Conservation (phyloP, 495 filamentous ascomycete genomes). For the Pyrenula aspistea region DNA sequence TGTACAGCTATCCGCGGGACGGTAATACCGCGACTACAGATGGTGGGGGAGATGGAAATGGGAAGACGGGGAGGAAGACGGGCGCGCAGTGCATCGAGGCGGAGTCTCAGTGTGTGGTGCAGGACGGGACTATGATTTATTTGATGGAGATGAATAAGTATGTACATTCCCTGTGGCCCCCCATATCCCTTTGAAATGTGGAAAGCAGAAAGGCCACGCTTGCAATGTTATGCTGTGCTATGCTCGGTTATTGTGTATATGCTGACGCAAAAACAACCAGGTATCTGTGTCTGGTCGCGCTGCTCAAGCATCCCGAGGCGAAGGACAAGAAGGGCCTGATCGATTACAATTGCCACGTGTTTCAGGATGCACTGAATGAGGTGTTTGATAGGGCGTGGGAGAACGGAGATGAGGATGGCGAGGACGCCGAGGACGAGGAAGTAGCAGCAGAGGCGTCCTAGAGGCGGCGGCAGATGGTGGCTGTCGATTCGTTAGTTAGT, state of each 20-base stretch:
- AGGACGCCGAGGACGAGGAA: neutral
- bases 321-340: constrained; percentile 46
- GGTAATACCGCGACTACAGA: no score
- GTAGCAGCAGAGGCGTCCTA: no score
- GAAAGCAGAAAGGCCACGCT: constrained; percentile 1
- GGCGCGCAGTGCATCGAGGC: constrained; percentile 57
- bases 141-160: constrained; percentile 86
- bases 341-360: constrained; percentile 49
- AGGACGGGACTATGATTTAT: constrained; percentile 75
- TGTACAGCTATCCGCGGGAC: constrained; percentile 67
- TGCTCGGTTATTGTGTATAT: no score
- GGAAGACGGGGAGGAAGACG: constrained; percentile 44
- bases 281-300: constrained; percentile 59
- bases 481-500: no score
- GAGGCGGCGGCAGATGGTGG: no score
- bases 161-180: constrained; percentile 7
- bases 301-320: constrained; percentile 53
- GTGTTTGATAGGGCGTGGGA: constrained; percentile 40
- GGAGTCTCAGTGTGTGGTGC: constrained; percentile 67
- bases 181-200: constrained; percentile 1
- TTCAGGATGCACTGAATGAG: constrained; percentile 45
- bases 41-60: no score
- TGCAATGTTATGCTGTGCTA: no score
- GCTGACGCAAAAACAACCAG: no score
- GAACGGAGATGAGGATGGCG: constrained; percentile 9